Evolutionary conservation across 1,139 yeast species (phyloP).

Genomic region (Yamadazyma dendronema): DNA sequence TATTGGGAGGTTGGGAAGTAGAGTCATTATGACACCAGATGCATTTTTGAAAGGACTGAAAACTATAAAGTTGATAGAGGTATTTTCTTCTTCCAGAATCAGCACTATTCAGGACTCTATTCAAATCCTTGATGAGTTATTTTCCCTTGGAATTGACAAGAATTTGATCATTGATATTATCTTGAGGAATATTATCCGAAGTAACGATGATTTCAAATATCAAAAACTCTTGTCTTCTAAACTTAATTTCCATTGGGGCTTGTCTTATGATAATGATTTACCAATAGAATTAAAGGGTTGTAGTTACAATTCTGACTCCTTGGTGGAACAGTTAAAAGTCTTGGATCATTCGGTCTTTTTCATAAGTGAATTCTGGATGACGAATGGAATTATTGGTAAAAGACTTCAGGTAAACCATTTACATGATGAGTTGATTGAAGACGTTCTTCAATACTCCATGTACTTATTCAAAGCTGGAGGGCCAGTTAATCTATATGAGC

Average conservation of each 20-base stretch:
- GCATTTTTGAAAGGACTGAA: constrained; percentile 27
- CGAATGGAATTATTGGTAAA: not conserved
- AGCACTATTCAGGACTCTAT: constrained; percentile 26
- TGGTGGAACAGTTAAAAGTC: not conserved
- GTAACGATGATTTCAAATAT: constrained; percentile 27
- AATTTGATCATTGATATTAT: constrained; percentile 28
- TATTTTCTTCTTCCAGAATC: constrained; percentile 28
- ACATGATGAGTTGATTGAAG: constrained; percentile 11
- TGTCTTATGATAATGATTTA: not conserved
- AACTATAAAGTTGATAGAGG: constrained; percentile 56
- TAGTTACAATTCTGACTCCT: not conserved
- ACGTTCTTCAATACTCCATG: constrained; percentile 10
- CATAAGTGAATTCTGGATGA: constrained; percentile 12
- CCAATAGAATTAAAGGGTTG: not conserved
- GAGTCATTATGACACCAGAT: constrained; percentile 15
- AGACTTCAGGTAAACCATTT: not conserved
- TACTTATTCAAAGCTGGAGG: constrained; percentile 1
- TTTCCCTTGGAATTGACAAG: constrained; percentile 27
- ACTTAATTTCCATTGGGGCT: constrained; percentile 4
- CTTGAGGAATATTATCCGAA: constrained; percentile 16
- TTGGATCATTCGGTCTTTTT: constrained; percentile 7
- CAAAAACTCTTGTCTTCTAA: constrained; percentile 23
- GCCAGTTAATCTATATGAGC: not conserved
- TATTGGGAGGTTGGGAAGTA: constrained; percentile 66
- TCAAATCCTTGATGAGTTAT: constrained; percentile 20